Evolutionary conservation across 768 basidiomycete genomes (phyloP), one percentile per base, ranked within the genome.

Genomic region (Mycena vitilis): DNA sequence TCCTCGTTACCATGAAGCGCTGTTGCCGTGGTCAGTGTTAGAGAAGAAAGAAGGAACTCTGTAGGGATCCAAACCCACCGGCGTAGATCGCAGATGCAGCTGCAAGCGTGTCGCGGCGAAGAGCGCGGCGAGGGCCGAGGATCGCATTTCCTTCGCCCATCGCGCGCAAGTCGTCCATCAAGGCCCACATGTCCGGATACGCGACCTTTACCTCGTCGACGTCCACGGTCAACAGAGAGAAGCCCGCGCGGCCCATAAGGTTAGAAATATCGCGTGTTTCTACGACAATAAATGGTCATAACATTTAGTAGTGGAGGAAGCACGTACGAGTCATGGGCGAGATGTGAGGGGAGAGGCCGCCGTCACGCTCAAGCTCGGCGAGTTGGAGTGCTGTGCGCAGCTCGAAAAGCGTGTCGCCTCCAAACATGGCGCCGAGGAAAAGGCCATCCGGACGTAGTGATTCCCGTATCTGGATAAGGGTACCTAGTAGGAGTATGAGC

Each of bases 81-180:
- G 91, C 88, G 79, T 99, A 99, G 42, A 98, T 98, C 4, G 95
- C 92, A 10, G 94, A 92, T 4, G 97, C 95, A 16, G 97, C 96
- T 5, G 92, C 83, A 44, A 99, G 79, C 0, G 96, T 97, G 78
- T 99, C 96, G 22, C 95, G 88, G 70, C 89, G 90, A 44, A 95
- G 71, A 34, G 71, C 64, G 12, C 71, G 71, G 23, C 67, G 71
- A 40, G 63, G 64, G 25, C 93, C 95, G 38, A 96, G 81, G 51
- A 99, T 87, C 13, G 96, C 95, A 76, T 98, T 99, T 56, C 88
- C 89, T 77, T 99, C 98, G 22, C 98, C 98, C 98, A 99, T 99
- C 76, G 95, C 90, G 59, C 88, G 86, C n/a, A 99, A 80, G 78
- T 99, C 98, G 63, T 95, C 89, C 78, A 99, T 84, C 16, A 99